Base-by-base conservation (phyloP, 2,329 filamentous ascomycete species). In the Aaosphaeria arxii region DNA sequence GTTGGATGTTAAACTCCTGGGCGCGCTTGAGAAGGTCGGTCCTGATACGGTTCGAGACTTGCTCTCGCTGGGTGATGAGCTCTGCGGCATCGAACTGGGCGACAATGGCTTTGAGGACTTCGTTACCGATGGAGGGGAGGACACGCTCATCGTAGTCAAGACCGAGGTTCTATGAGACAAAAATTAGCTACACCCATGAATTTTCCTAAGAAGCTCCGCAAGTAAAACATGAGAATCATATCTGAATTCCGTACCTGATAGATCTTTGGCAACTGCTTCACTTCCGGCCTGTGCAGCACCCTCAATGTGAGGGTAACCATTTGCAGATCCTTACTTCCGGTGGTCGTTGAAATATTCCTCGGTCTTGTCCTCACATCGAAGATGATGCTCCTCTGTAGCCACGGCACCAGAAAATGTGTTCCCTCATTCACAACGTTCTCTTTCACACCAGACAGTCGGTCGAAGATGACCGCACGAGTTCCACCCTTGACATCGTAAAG, bases 231-330 rank as follows among this genome's bases (percentile, higher is more conserved):
- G 3, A 36, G n/a, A 36, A 9, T n/a, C n/a, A 36, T 36, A 9
- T 36, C n/a, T n/a, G 9, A 36, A 36, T 9, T 36, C 33, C 33
- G 55, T 75, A 96, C 92, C 84, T 97, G 94, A 80, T 99, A 99
- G 67, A 99, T 99, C 78, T 92, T 95, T 51, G 94, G 95, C 68
- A 99, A 78, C 63, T 86, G 84, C 79, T 89, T 85, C 63, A 99
- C 92, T 48, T 96, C 92, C 5, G 95, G 94, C 62, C 95, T 83
- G 77, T 97, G 92, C 72, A 99, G 76, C 56, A 99, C 94, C 74
- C 94, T 84, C 70, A 99, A 81, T 46, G 94, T 99, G 80, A 99
- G 82, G 81, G 91, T 96, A 67, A 99, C 94, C 94, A 99, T 99
- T 79, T 99, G 94, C 80, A 99, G 75, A 77, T 99, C 94, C 84